Evolutionary conservation across 768 basidiomycete species (phyloP), one percentile per base, ranked within the genome.

Genomic region (Russula emetica): DNA sequence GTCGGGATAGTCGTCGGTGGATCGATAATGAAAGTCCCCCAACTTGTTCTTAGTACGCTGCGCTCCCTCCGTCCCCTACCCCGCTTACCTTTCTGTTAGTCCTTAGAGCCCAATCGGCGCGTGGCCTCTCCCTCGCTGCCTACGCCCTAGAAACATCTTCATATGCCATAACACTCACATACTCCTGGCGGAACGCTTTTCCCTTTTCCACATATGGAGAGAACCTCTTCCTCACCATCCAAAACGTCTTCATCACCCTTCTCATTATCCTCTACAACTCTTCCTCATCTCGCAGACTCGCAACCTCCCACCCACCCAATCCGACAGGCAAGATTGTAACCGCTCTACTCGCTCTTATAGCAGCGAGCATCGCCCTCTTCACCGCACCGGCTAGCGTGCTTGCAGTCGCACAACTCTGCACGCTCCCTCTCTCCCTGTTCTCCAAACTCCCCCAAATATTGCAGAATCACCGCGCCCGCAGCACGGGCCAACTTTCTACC

Each of bases 131-230:
- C 1, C 76, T 98, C 2, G 79, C 88, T 2, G 89, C 93, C 5
- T 98, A 94, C 74, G 75, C 90, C 55, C 86, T 99, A 24, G 96
- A 98, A 72, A 98, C 96, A 0, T 78, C 91, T 32, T 83, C 92
- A 0, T 97, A 97, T 70, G 89, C 88, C 30, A 94, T 99, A 70
- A 94, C 87, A 0, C 82, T 94, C 30, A 85, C 85, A 13, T 99
- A 98, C 76, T 88, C 94, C 2, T 85, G 84, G 70, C 81, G 93
- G 26, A 88, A 92, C 71, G 74, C 79, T 26, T 98, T 95, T 75
- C 94, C 97, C 0, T 97, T 98, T 80, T 93, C 92, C 22, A 98
- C 97, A 0, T 99, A 98, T 64, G 97, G 97, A 71, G 97, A 99
- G 76, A 98, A 96, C 78, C 73, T 94, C 61, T 98, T 98, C 84